Evolutionary conservation across 1,284 basidiomycete species (phyloP).

Genomic region (Mycosarcoma mackinlayi): DNA sequence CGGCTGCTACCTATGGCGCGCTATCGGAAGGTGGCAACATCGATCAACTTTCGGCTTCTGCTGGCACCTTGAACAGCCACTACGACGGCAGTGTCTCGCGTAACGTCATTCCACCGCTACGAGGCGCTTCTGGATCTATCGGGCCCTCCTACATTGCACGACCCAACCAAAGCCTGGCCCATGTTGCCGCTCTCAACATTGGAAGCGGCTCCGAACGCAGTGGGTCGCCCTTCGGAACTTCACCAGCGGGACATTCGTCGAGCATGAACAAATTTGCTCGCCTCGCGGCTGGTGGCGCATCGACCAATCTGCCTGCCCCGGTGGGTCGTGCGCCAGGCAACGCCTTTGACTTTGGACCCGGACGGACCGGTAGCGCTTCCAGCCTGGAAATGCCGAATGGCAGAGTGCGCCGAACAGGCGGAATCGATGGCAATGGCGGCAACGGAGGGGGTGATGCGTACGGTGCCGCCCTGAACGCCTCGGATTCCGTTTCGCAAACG

Average conservation of each 20-base stretch:
- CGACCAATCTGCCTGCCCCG: conserved; percentile 26
- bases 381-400: conserved; percentile 26
- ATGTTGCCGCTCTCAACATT: conserved; percentile 25
- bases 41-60: conserved; percentile 39
- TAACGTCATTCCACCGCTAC: conserved; percentile 40
- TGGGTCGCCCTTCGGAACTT: conserved; percentile 30
- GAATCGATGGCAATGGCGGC: conserved; percentile 15
- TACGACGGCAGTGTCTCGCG: conserved; percentile 17
- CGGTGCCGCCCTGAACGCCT: conserved; percentile 3
- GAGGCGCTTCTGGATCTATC: conserved; percentile 39
- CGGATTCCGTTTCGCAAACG: conserved; percentile 6
- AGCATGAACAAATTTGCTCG: conserved; percentile 18
- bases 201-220: conserved; percentile 16
- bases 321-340: conserved; percentile 39
- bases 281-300: conserved; percentile 4
- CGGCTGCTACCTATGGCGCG: conserved; percentile 36
- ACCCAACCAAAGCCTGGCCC: conserved; percentile 8
- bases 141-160: conserved; percentile 28
- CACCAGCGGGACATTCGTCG: conserved; percentile 14
- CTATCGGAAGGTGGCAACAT: conserved; percentile 20
- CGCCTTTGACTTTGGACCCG: conserved; percentile 42
- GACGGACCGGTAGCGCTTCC: conserved; percentile 30
- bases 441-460: conserved; percentile 1
- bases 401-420: conserved; percentile 8
- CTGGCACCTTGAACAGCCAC: conserved; percentile 16